Percentiles rank a stretch among this genome's conserved stretches.
Conservation (phyloP, 2,329 filamentous ascomycete species). For the Microdochium bolleyi region DNA sequence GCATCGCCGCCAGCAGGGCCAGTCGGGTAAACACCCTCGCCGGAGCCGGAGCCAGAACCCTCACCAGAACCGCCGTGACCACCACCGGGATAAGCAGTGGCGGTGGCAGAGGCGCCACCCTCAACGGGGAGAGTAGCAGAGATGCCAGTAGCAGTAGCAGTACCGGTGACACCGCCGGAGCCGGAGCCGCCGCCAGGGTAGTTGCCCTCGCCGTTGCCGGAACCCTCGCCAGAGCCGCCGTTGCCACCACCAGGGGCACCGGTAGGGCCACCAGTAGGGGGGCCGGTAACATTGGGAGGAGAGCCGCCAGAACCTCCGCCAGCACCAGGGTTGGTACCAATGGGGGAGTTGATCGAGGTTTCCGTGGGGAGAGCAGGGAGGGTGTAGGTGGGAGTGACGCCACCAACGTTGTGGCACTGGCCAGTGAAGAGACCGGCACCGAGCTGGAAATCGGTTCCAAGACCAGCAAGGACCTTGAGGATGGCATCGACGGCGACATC, state of each 20-base stretch:
- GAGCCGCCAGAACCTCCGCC: not conserved
- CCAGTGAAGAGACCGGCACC: not conserved
- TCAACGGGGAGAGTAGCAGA: not conserved
- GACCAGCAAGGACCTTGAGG: not conserved
- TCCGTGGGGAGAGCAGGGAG: not conserved
- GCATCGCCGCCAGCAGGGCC: too few species aligned
- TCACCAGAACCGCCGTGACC: too few species aligned
- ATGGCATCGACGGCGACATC: not conserved
- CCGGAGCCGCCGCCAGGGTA: slow-evolving; percentile 7
- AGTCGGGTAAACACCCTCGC: too few species aligned
- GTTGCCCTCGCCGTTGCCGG: not conserved
- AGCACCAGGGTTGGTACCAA: not conserved
- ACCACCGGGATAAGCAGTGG: not conserved
- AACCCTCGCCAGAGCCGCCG: not conserved
- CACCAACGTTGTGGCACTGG: not conserved
- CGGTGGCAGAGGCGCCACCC: not conserved
- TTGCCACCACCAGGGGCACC: not conserved
- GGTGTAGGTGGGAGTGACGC: not conserved
- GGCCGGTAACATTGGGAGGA: not conserved
- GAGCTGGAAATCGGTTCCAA: not conserved
- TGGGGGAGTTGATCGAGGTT: not conserved
- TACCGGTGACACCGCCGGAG: slow-evolving; percentile 9
- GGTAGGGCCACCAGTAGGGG: not conserved
- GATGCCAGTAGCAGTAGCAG: slow-evolving; percentile 1
- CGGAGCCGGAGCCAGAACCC: too few species aligned